phyloP scores from a whole-genome alignment of 139 green algal species.

The Coelastrella sp. region DNA sequence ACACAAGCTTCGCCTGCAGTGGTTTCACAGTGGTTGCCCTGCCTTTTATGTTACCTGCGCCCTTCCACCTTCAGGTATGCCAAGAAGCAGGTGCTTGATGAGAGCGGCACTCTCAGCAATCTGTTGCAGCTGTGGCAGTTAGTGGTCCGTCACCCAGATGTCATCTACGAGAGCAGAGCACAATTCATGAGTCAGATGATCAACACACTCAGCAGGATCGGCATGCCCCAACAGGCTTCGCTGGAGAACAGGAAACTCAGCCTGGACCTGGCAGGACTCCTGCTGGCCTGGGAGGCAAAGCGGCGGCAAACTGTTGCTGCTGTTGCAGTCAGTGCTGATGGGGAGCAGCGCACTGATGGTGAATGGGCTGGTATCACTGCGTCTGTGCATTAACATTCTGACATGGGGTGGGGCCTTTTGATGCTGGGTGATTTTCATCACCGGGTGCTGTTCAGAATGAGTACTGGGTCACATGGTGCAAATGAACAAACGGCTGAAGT shows the following conservation, averaged over 20 bases:
- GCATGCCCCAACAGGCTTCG: slow-evolving; percentile 63
- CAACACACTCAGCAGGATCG: slow-evolving; percentile 79
- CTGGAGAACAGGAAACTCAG: slow-evolving; percentile 90
- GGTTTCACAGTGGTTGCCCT: neutral
- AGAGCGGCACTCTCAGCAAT: slow-evolving; percentile 76
- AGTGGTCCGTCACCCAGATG: slow-evolving; percentile 87
- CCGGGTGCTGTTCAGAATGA: neutral
- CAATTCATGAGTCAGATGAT: slow-evolving; percentile 97
- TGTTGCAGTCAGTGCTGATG: neutral
- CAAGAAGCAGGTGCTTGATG: slow-evolving; percentile 79
- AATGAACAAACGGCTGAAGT: no score
- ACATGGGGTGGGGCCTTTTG: neutral
- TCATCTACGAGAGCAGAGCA: slow-evolving; percentile 84
- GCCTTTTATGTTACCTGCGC: neutral
- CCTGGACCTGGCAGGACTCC: slow-evolving; percentile 88
- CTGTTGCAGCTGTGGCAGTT: slow-evolving; percentile 94
- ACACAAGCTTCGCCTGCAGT: neutral
- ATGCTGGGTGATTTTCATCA: neutral
- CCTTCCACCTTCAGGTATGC: neutral
- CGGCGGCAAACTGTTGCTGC: slow-evolving; percentile 15
- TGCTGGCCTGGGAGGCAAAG: slow-evolving; percentile 91
- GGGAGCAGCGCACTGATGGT: neutral
- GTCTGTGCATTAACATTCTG: no score
- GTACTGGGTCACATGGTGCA: no score
- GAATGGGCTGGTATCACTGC: neutral